Conservation (phyloP, 2,329 filamentous ascomycete genomes). For the Claviceps digitariae region DNA sequence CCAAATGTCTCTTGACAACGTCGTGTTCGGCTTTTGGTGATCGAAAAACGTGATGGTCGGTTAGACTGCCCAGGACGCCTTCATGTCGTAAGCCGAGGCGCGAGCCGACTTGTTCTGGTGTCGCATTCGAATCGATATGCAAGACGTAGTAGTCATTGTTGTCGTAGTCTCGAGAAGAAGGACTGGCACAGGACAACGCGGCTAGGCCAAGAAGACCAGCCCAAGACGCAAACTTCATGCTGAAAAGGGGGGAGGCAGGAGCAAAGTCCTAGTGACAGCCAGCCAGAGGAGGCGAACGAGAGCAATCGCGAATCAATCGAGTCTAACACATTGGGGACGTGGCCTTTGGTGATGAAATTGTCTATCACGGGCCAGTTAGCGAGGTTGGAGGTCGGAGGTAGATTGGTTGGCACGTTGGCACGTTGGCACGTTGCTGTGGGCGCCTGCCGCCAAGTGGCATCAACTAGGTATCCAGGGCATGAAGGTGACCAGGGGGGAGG, state of each 20-base stretch:
- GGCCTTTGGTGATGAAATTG: background rate
- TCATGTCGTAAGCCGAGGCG: conserved; percentile 68
- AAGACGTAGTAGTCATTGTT: conserved; percentile 87
- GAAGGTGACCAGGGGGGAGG: too few species aligned
- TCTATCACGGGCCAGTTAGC: background rate
- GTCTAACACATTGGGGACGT: background rate
- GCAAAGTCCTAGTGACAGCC: background rate
- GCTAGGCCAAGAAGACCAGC: conserved; percentile 41
- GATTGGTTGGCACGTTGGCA: too few species aligned
- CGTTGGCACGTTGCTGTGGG: background rate
- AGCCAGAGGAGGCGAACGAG: background rate
- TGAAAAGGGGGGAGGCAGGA: conserved; percentile 1
- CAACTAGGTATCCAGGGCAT: too few species aligned
- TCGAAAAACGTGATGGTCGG: conserved; percentile 76
- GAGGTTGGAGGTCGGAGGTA: background rate
- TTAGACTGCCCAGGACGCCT: conserved; percentile 64
- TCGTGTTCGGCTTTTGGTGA: conserved; percentile 49
- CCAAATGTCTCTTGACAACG: conserved; percentile 40
- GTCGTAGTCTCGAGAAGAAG: conserved; percentile 57
- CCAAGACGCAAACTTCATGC: conserved; percentile 39
- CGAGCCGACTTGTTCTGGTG: conserved; percentile 56
- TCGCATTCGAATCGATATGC: conserved; percentile 54
- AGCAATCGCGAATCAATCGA: background rate
- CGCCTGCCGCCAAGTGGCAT: background rate
- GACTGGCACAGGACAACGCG: conserved; percentile 31